Conservation (phyloP, 805 yeast species). For the Cyberlindnera maclurae region DNA sequence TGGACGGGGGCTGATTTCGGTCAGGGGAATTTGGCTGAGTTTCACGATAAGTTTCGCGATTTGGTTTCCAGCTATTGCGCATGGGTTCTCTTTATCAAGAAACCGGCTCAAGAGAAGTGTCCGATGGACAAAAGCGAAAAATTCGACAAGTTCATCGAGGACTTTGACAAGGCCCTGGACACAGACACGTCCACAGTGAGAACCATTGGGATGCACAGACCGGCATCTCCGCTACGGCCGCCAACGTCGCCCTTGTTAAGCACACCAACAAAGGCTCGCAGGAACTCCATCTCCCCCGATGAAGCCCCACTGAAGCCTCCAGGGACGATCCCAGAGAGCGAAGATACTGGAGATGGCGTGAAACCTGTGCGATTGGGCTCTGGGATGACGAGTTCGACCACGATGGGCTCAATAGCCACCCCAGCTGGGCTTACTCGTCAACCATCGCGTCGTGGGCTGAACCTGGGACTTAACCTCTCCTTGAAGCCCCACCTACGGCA, state of each 20-base stretch:
- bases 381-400: slow-evolving; percentile 17
- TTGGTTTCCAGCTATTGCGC: too few species aligned
- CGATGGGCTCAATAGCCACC: slow-evolving; percentile 16
- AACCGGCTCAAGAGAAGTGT: too few species aligned
- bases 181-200: slow-evolving; percentile 30
- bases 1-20: too few species aligned
- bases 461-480: slow-evolving; percentile 13
- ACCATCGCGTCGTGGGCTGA: slow-evolving; percentile 19
- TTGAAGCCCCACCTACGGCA: neutral
- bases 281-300: slow-evolving; percentile 19
- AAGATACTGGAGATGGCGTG: neutral
- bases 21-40: too few species aligned
- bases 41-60: too few species aligned
- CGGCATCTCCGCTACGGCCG: neutral
- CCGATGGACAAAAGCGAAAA: slow-evolving; percentile 17
- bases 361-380: neutral
- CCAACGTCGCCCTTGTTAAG: slow-evolving; percentile 16
- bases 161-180: slow-evolving; percentile 26
- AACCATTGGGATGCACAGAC: slow-evolving; percentile 14
- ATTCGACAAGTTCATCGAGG: slow-evolving; percentile 31
- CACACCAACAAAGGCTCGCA: slow-evolving; percentile 22
- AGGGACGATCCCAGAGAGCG: neutral
- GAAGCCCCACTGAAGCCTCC: slow-evolving; percentile 15
- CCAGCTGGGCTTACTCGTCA: slow-evolving; percentile 2
- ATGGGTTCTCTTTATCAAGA: too few species aligned